Evolutionary conservation across 176 grass and related monocot species (phyloP).

Genomic region (Pontederia paniculata): DNA sequence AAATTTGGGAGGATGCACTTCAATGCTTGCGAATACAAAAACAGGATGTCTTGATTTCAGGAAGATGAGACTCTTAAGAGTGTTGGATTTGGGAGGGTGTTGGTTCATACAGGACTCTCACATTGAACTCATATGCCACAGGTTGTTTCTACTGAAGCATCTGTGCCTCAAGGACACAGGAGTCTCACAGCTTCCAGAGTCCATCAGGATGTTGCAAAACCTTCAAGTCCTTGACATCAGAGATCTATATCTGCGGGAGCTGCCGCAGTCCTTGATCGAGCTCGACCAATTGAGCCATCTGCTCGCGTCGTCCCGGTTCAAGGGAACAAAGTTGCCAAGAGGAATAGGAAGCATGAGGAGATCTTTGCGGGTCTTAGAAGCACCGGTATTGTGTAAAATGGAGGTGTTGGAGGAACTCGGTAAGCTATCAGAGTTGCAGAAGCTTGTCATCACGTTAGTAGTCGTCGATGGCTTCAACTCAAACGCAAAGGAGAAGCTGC

Average conservation of each 20-base stretch:
- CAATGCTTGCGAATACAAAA: too few species aligned
- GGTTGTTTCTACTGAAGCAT: conserved; percentile 27
- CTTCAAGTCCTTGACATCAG: conserved; percentile 30
- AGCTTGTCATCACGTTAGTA: background rate
- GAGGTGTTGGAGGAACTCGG: background rate
- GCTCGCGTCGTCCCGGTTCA: background rate
- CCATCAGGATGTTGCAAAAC: conserved; percentile 26
- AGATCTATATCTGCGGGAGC: conserved; percentile 6
- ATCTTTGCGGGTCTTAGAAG: background rate
- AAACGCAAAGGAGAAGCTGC: background rate
- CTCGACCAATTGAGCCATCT: conserved; percentile 28
- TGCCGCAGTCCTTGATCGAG: conserved; percentile 8
- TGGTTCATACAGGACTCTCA: conserved; percentile 8
- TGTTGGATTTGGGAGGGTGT: conserved; percentile 1
- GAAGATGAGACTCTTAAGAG: too few species aligned
- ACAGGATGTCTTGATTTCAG: too few species aligned
- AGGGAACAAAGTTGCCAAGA: background rate
- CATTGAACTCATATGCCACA: conserved; percentile 9
- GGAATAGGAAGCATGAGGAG: background rate
- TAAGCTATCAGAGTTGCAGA: background rate
- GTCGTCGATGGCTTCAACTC: too few species aligned
- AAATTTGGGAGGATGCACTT: too few species aligned
- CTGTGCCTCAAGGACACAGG: conserved; percentile 5
- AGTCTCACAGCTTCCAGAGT: conserved; percentile 14
- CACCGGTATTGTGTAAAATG: too few species aligned